A percentile compares a stretch with the other conserved stretches of the same genome.
These are phyloP conservation scores for Yamagishiella unicocca DNA, from an alignment of 139 green algal species.

Conservation along the genomic window DNA sequence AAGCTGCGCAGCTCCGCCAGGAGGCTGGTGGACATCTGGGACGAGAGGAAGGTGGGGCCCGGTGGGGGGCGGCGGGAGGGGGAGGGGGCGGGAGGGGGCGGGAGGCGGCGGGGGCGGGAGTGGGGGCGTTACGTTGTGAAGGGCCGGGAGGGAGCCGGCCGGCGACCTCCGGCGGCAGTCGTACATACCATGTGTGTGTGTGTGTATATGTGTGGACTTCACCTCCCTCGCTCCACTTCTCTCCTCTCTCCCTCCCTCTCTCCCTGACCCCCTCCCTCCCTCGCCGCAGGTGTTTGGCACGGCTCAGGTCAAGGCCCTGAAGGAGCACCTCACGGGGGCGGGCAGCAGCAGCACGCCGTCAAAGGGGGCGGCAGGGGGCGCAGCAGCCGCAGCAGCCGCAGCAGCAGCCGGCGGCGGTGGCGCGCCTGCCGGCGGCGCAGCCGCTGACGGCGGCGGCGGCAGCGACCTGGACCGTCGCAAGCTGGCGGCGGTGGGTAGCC, in stretches of 20 bases:
- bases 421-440: background rate
- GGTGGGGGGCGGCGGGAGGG: background rate
- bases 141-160: too few relatives aligned
- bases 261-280: background rate
- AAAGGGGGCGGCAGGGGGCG: background rate
- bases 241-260: background rate
- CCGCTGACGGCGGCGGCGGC: background rate
- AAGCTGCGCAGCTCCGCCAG: slow-evolving; percentile 10
- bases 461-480: slow-evolving; percentile 1
- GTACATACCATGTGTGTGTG: background rate
- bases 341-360: background rate
- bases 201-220: too few relatives aligned
- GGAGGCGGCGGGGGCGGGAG: too few relatives aligned
- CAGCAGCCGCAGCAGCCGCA: background rate
- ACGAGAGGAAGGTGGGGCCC: slow-evolving; percentile 52
- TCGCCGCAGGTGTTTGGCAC: slow-evolving; percentile 58
- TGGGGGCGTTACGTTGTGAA: too few relatives aligned
- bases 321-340: slow-evolving; percentile 23
- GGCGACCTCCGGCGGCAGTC: too few relatives aligned
- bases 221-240: too few relatives aligned
- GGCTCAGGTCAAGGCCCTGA: slow-evolving; percentile 54
- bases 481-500: slow-evolving; percentile 37
- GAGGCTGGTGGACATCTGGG: slow-evolving; percentile 60
- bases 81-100: background rate
- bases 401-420: background rate